These are phyloP conservation scores for Dryas drummondii DNA, from an alignment of 306 rosid species.

Conservation along the genomic window DNA sequence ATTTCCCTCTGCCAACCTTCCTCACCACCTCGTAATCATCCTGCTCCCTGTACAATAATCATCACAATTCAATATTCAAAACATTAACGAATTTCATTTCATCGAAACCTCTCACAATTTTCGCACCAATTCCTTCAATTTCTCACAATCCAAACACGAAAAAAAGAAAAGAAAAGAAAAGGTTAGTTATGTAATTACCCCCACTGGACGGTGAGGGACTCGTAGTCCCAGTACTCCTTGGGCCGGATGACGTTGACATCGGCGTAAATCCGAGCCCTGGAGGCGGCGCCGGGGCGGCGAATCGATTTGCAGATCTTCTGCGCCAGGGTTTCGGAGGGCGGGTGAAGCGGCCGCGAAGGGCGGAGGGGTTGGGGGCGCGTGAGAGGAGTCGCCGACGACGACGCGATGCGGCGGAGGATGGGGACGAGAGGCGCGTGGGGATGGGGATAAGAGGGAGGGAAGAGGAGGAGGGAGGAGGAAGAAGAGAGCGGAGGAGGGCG, in stretches of 20 bases:
- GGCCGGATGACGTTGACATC: conserved; percentile 91
- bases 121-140: neutral
- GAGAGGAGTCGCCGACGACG: conserved; percentile 40
- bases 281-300: conserved; percentile 98
- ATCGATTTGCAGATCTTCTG: conserved; percentile 90
- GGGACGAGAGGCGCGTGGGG: conserved; percentile 14
- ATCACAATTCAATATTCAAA: too few species aligned
- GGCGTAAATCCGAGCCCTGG: conserved; percentile 78
- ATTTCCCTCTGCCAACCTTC: conserved; percentile 94
- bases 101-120: neutral
- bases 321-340: conserved; percentile 61
- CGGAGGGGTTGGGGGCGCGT: conserved; percentile 28
- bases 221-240: conserved; percentile 93
- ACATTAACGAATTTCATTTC: too few species aligned
- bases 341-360: conserved; percentile 33
- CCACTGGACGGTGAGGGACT: conserved; percentile 92
- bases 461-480: neutral
- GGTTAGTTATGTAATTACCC: conserved; percentile 44
- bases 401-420: conserved; percentile 42
- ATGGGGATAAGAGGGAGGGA: conserved; percentile 1
- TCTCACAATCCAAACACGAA: neutral
- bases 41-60: conserved; percentile 57
- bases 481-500: neutral
- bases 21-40: conserved; percentile 95
- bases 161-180: neutral